A percentile compares a stretch with the other conserved stretches of the same genome.
phyloP scores from a whole-genome alignment of 2,329 filamentous ascomycete species.

The Epichloe gansuensis region DNA sequence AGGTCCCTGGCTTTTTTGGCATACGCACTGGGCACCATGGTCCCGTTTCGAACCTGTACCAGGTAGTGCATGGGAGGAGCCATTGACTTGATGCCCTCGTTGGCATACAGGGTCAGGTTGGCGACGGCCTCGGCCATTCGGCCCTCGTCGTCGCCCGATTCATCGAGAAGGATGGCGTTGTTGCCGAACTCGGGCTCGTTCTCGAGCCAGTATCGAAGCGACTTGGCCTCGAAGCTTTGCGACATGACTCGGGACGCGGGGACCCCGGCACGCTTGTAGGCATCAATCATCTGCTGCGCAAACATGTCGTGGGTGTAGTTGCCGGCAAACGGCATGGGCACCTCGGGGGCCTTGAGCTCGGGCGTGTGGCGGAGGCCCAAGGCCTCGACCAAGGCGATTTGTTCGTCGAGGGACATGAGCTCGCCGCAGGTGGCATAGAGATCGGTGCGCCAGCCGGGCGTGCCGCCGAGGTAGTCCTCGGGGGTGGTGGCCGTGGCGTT shows the following conservation, averaged over 20 bases:
- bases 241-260: slow-evolving; percentile 41
- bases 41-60: slow-evolving; percentile 35
- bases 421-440: slow-evolving; percentile 52
- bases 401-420: slow-evolving; percentile 47
- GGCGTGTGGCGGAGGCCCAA: slow-evolving; percentile 51
- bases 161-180: slow-evolving; percentile 53
- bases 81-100: slow-evolving; percentile 47
- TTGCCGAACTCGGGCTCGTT: slow-evolving; percentile 45
- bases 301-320: slow-evolving; percentile 53
- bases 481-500: slow-evolving; percentile 45
- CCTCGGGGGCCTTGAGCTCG: slow-evolving; percentile 53
- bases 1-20: slow-evolving; percentile 46
- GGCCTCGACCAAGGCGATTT: slow-evolving; percentile 44
- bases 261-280: slow-evolving; percentile 41
- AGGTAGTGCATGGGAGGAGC: slow-evolving; percentile 52
- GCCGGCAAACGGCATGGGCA: slow-evolving; percentile 56
- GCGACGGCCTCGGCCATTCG: slow-evolving; percentile 41
- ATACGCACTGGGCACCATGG: slow-evolving; percentile 51
- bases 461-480: slow-evolving; percentile 44
- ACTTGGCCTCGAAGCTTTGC: slow-evolving; percentile 53
- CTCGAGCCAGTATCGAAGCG: slow-evolving; percentile 54
- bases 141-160: slow-evolving; percentile 40
- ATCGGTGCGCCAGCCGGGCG: slow-evolving; percentile 49
- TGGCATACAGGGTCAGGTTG: slow-evolving; percentile 41
- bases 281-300: slow-evolving; percentile 51